Evolutionary conservation across 129 eudicot genomes (phyloP).

Genomic region (Tagetes patula): DNA sequence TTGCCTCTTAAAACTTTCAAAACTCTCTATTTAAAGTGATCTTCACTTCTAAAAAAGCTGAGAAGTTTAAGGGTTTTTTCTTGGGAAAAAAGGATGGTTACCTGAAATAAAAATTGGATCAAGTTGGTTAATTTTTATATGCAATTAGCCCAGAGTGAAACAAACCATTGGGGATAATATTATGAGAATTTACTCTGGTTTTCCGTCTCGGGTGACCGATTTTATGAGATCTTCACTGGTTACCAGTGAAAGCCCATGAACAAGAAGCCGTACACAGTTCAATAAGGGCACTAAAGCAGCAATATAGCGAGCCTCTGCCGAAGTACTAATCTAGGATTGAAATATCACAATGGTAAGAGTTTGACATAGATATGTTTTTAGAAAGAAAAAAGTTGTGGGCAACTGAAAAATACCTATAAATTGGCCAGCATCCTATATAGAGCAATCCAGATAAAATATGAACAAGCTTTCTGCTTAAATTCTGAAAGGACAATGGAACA

Average conservation of each 20-base stretch:
- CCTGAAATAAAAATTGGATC: not conserved
- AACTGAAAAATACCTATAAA: slow-evolving; percentile 59
- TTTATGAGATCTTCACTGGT: slow-evolving; percentile 72
- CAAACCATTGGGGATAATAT: not conserved
- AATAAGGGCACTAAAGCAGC: slow-evolving; percentile 78
- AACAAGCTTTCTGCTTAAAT: slow-evolving; percentile 87
- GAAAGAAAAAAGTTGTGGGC: not conserved
- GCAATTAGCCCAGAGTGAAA: not conserved
- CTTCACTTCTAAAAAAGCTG: not conserved
- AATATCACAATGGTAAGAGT: slow-evolving; percentile 41
- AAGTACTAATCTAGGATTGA: slow-evolving; percentile 92
- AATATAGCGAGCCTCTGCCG: slow-evolving; percentile 84
- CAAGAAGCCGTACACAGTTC: slow-evolving; percentile 65
- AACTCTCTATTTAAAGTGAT: not conserved
- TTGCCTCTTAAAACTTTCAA: not conserved
- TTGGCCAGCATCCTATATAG: slow-evolving; percentile 91
- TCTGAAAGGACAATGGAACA: slow-evolving; percentile 41
- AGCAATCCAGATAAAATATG: slow-evolving; percentile 94
- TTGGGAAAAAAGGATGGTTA: not conserved
- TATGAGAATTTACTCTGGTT: slow-evolving; percentile 67
- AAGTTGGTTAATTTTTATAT: not conserved
- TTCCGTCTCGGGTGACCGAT: slow-evolving; percentile 91
- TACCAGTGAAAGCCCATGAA: slow-evolving; percentile 75
- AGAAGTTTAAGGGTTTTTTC: not conserved
- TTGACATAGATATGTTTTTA: not conserved